Conservation (phyloP, 1,284 basidiomycete species). For the Tranzscheliella williamsii region DNA sequence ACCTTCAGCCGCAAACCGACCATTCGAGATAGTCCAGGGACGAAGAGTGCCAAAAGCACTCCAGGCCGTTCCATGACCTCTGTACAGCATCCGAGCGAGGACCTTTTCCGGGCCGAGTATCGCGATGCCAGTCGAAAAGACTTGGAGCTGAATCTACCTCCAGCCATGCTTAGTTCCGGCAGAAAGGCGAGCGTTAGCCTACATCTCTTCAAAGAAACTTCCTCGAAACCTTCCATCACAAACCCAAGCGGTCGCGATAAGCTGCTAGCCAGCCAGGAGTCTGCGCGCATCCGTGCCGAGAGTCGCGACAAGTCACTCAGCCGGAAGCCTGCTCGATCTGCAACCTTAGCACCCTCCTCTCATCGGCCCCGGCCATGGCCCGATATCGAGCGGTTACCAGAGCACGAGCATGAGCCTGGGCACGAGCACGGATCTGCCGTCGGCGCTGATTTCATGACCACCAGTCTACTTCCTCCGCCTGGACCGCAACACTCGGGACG, state of each 20-base stretch:
- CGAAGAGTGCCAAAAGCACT: constrained; percentile 37
- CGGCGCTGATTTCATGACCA: no score
- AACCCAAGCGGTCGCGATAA: background rate
- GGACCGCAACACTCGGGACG: no score
- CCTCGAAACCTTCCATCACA: constrained; percentile 13
- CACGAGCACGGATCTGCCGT: no score
- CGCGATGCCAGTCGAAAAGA: constrained; percentile 15
- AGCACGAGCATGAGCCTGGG: background rate
- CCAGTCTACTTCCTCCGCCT: no score
- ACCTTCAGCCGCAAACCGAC: constrained; percentile 17
- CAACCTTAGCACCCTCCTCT: background rate
- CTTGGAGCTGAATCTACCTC: constrained; percentile 35
- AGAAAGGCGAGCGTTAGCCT: constrained; percentile 53
- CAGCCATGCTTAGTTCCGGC: constrained; percentile 46
- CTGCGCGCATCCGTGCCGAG: background rate
- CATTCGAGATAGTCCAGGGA: constrained; percentile 26
- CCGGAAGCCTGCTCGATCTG: background rate
- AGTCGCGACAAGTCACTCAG: background rate
- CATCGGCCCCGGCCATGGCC: background rate
- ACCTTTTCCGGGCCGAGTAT: constrained; percentile 11
- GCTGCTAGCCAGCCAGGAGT: background rate
- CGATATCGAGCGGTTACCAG: background rate
- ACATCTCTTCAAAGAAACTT: constrained; percentile 55
- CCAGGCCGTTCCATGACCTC: constrained; percentile 24
- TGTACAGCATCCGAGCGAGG: constrained; percentile 8